These are phyloP conservation scores for Ramalina peruviana DNA, from an alignment of 495 filamentous ascomycete genomes.

Conservation along the genomic window DNA sequence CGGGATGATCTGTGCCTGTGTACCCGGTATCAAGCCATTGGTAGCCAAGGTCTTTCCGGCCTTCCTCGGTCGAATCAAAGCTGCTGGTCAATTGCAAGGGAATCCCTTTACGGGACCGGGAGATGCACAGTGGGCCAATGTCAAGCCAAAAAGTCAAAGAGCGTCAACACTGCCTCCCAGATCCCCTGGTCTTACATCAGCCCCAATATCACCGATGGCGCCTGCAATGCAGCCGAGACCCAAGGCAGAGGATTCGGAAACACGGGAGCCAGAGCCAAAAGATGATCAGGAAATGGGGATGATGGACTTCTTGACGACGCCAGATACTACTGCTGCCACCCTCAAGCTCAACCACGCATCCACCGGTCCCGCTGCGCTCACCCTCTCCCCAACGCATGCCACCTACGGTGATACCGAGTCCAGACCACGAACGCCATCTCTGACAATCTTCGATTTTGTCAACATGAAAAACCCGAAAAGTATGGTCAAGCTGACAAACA, in stretches of 20 bases:
- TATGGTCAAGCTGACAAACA: constrained; percentile 51
- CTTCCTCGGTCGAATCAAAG: constrained; percentile 43
- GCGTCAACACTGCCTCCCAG: neutral
- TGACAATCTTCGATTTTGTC: constrained; percentile 66
- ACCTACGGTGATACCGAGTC: constrained; percentile 1
- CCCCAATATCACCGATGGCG: neutral
- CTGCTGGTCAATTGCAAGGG: constrained; percentile 10
- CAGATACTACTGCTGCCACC: constrained; percentile 23
- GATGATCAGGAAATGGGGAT: constrained; percentile 32
- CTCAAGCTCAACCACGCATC: constrained; percentile 1
- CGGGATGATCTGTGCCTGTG: constrained; percentile 71
- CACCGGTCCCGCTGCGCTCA: constrained; percentile 3
- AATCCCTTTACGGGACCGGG: constrained; percentile 9
- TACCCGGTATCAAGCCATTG: constrained; percentile 79
- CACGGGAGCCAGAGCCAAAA: neutral
- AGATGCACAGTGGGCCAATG: constrained; percentile 11
- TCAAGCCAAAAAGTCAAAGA: neutral
- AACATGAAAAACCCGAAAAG: constrained; percentile 65
- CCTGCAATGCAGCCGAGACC: neutral
- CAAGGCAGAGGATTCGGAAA: neutral
- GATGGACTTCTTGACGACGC: constrained; percentile 46
- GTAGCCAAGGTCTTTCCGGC: constrained; percentile 60
- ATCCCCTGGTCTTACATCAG: neutral
- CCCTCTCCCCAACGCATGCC: constrained; percentile 2
- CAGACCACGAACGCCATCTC: constrained; percentile 20